Evolutionary conservation across 1,284 basidiomycete species (phyloP), one percentile per base, ranked within the genome.

Genomic region (Leccinum holopus): DNA sequence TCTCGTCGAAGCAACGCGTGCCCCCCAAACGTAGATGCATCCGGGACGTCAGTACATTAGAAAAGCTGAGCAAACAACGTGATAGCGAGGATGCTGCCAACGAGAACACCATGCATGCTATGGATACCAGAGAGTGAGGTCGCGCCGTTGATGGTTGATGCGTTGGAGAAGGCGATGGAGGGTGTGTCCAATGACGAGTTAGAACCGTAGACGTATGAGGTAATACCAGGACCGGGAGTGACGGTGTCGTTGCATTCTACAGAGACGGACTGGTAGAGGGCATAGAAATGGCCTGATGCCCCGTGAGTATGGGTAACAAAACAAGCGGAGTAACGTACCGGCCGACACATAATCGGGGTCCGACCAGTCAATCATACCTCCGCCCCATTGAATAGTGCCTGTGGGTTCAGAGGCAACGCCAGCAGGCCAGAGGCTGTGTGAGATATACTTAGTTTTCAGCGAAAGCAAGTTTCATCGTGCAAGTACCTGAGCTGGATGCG

Each of bases 361-460:
- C 25, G 78, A 69, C 87, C 88, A 94, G 78, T 92, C 78, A 76
- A 93, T 91, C 82, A 89, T 81, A 41, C 79, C 90, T 63, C 89
- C 90, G 18, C 86, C 81, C 92, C 92, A 95, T 61, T 84, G 70
- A 37, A 94, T 75, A 5, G 90, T 93, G 39, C 92, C 92, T 47
- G 76, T 74, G 3, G 90, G 79, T 44, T 80, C 81, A 8, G 78
- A 71, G 51, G 80, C 61, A 69, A 90, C 87, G 44, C 92, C 92
- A 2, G 88, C 88, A 21, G 91, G 87, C 91, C 92, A 94, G 63
- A 94, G 69, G 61, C 86, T 88, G 67, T n/a, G 3, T 4, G 37
- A 51, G 49, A 12, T 10, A n/a, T 57, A 8, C 53, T 60, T 58
- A 64, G 57, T 21, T 56, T 18, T 60, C 60, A 30, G 33, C 28